Percentiles rank a stretch among this genome's conserved stretches.
phyloP scores from a whole-genome alignment of 257 asterid species.

The Jacaranda copaia region DNA sequence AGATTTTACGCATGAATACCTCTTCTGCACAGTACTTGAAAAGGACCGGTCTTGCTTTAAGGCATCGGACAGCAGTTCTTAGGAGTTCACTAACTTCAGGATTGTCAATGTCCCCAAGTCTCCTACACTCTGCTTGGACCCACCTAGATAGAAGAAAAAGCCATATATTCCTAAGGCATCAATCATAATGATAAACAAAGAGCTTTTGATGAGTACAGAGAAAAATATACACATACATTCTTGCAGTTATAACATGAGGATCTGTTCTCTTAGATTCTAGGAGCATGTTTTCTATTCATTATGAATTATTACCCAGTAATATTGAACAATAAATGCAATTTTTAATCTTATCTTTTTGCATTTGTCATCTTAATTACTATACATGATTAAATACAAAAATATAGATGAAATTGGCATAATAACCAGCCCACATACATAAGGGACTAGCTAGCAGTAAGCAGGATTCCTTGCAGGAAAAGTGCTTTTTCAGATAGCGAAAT shows the following conservation, averaged over 20 bases:
- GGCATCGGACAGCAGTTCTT: slow-evolving; percentile 91
- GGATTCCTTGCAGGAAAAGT: not conserved
- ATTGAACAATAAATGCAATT: not conserved
- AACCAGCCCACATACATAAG: not conserved
- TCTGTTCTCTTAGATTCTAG: not conserved
- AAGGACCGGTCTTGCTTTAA: slow-evolving; percentile 94
- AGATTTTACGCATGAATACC: slow-evolving; percentile 54
- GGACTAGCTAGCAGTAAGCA: not conserved
- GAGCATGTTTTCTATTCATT: slow-evolving; percentile 4
- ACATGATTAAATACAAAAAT: not conserved
- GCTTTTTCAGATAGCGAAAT: not conserved
- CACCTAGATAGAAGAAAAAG: slow-evolving; percentile 61
- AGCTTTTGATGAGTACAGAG: not conserved
- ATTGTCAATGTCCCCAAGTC: slow-evolving; percentile 91
- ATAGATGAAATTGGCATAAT: not conserved
- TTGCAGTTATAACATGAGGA: not conserved
- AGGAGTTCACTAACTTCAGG: slow-evolving; percentile 95
- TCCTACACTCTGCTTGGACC: slow-evolving; percentile 97
- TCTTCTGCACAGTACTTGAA: slow-evolving; percentile 98
- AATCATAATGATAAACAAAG: slow-evolving; percentile 17
- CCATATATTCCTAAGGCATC: slow-evolving; percentile 24
- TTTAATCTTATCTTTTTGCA: not conserved
- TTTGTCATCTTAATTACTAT: not conserved
- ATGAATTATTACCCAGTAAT: not conserved
- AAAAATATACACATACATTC: not conserved